A percentile compares a stretch with the other conserved stretches of the same genome.
phyloP scores from a whole-genome alignment of 768 basidiomycete species.

The Fistulinella prunicolor region DNA sequence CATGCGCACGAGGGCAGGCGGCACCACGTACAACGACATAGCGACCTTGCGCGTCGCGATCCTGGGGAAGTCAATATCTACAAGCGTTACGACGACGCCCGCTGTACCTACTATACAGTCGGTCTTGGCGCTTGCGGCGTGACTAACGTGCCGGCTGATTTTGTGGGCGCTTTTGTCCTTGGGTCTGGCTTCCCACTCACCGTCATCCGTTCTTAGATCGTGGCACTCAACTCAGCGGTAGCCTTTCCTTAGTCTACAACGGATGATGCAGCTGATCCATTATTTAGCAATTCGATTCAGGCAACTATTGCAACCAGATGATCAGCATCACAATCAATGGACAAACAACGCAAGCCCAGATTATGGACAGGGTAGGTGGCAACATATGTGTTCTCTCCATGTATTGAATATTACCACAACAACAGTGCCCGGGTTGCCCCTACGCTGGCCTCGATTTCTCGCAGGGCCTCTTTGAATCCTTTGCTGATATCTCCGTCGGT shows the following conservation, averaged over 20 bases:
- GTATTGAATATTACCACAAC: not conserved
- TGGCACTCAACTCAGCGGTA: conserved; percentile 41
- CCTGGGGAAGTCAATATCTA: conserved; percentile 21
- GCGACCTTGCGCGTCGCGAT: conserved; percentile 24
- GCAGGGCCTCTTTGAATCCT: conserved; percentile 60
- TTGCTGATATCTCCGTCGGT: conserved; percentile 47
- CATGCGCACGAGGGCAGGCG: conserved; percentile 22
- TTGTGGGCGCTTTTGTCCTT: conserved; percentile 24
- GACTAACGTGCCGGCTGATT: conserved; percentile 30
- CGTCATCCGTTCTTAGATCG: conserved; percentile 46
- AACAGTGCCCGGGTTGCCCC: conserved; percentile 67
- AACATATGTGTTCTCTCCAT: not conserved
- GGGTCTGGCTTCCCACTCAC: conserved; percentile 2
- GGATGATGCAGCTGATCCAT: conserved; percentile 1
- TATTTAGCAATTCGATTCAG: conserved; percentile 51
- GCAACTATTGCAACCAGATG: conserved; percentile 54
- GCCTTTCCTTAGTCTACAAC: not conserved
- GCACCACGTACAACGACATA: conserved; percentile 22
- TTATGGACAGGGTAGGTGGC: conserved; percentile 55
- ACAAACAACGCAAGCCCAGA: conserved; percentile 52
- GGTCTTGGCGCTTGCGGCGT: conserved; percentile 46
- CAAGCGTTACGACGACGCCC: conserved; percentile 22
- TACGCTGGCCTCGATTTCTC: conserved; percentile 66
- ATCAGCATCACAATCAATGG: conserved; percentile 64
- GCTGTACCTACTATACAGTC: conserved; percentile 39